Base-by-base conservation (phyloP, 129 eudicot species). In the Silybum marianum region DNA sequence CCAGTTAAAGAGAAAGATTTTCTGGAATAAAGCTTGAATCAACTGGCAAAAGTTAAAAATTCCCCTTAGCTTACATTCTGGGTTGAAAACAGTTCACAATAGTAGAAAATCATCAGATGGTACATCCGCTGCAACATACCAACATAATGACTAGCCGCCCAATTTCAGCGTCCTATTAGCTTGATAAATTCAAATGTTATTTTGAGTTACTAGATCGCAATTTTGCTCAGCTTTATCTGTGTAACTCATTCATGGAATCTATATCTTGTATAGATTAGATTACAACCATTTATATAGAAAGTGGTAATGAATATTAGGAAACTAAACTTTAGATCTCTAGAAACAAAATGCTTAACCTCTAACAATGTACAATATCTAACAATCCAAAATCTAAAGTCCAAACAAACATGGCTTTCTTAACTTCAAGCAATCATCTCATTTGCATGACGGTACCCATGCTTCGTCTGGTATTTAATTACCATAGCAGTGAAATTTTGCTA, bases 351-450 rank as follows among this genome's bases (percentile, higher is more conserved):
- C 19, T 54, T 54, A 14, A 54, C 63, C 4, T 51, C 62, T 51
- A 51, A 51, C 62, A 51, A 51, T 51, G 62, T 51, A 51, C 6
- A 14, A 16, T 54, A 54, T 54, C 63, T 18, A 54, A 18, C 63
- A 54, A 16, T 18, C 19, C 22, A 18, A 54, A 40, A 60, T 21
- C 40, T 58, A 1, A 21, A 19, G 62, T 72, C 58, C 44, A 40
- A 62, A 58, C 10, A 9, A 60, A 38, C 26, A 19, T 62, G 48
- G 24, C 36, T 54, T 62, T 34, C 54, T 58, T 76, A 62, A 76
- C 36, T 63, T 60, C 12, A 78, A 67, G 66, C 74, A 42, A 26
- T 42, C 66, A 67, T 67, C 74, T 67, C 74, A 68, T 67, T 67
- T 24, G 66, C 74, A 68, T 16, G 74, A 26, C 19, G n/a, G 21